Percentiles rank a stretch among this genome's conserved stretches.
phyloP scores from a whole-genome alignment of 2,329 filamentous ascomycete species.

The Beauveria australis region DNA sequence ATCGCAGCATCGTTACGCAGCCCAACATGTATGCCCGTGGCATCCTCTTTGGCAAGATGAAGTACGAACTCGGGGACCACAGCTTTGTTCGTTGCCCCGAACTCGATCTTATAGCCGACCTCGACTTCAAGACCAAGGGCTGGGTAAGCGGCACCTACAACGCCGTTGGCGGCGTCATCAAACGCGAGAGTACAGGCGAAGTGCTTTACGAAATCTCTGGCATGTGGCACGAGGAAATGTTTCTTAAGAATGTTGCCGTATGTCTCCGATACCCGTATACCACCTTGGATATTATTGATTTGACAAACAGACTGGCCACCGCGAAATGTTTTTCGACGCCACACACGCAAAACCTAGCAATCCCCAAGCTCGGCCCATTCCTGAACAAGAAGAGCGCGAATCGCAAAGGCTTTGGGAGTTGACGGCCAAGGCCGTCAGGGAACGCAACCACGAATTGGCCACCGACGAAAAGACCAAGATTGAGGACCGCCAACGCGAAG shows the following conservation, averaged over 20 bases:
- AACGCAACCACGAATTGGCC: constrained; percentile 77
- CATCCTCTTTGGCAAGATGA: constrained; percentile 98
- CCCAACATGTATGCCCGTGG: constrained; percentile 98
- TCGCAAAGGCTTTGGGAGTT: constrained; percentile 81
- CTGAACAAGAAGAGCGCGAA: constrained; percentile 83
- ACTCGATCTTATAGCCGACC: constrained; percentile 74
- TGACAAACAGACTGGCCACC: constrained; percentile 66
- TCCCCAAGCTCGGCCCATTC: constrained; percentile 65
- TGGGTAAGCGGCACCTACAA: constrained; percentile 97
- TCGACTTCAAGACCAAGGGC: constrained; percentile 98
- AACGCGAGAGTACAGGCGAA: constrained; percentile 79
- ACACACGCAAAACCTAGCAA: constrained; percentile 66
- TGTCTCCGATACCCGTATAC: neutral
- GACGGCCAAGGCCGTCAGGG: constrained; percentile 73
- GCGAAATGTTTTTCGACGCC: constrained; percentile 84
- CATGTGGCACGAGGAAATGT: constrained; percentile 92
- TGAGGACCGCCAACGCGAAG: constrained; percentile 84
- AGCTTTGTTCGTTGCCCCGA: constrained; percentile 90
- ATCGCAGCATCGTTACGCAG: constrained; percentile 49
- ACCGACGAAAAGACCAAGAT: constrained; percentile 96
- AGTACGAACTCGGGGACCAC: constrained; percentile 95
- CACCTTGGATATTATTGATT: neutral
- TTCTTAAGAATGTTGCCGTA: constrained; percentile 73
- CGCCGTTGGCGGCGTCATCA: constrained; percentile 86
- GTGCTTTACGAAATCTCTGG: constrained; percentile 86